These are phyloP conservation scores for Pelargonium exstipulatum DNA, from an alignment of 441 rosid species.

Conservation along the genomic window DNA sequence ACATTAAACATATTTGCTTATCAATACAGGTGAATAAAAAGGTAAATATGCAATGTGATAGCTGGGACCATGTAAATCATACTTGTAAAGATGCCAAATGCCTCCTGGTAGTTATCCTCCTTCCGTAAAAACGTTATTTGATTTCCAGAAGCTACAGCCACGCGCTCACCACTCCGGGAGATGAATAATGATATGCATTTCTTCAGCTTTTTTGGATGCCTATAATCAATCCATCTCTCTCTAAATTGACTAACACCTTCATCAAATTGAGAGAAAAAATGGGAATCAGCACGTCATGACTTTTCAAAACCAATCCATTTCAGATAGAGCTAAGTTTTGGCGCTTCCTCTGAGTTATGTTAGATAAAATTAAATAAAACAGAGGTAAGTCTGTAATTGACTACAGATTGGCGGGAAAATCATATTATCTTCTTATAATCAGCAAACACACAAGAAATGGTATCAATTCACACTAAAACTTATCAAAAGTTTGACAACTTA, in stretches of 20 bases:
- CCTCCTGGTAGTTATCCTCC: conserved; percentile 67
- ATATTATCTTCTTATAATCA: not conserved
- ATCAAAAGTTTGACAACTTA: no score
- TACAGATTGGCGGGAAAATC: not conserved
- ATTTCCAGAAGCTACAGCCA: conserved; percentile 79
- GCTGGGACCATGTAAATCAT: conserved; percentile 29
- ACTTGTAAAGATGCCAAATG: conserved; percentile 63
- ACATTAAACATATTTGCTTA: not conserved
- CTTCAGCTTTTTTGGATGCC: conserved; percentile 41
- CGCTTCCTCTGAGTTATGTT: not conserved
- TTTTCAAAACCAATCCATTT: conserved; percentile 11
- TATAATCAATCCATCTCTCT: conserved; percentile 58
- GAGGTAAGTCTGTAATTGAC: not conserved
- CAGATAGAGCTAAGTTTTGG: conserved; percentile 8
- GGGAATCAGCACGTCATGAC: not conserved
- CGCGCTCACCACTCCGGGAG: conserved; percentile 67
- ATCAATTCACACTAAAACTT: not conserved
- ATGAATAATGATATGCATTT: conserved; percentile 51
- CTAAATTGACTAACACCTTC: conserved; percentile 66
- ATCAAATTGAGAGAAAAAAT: conserved; percentile 10
- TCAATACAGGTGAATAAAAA: not conserved
- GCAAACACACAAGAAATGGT: not conserved
- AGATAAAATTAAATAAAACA: not conserved
- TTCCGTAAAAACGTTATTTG: conserved; percentile 59
- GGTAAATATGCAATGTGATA: not conserved